Evolutionary conservation across 805 yeast species (phyloP).

Genomic region (Yarrowia divulgata): DNA sequence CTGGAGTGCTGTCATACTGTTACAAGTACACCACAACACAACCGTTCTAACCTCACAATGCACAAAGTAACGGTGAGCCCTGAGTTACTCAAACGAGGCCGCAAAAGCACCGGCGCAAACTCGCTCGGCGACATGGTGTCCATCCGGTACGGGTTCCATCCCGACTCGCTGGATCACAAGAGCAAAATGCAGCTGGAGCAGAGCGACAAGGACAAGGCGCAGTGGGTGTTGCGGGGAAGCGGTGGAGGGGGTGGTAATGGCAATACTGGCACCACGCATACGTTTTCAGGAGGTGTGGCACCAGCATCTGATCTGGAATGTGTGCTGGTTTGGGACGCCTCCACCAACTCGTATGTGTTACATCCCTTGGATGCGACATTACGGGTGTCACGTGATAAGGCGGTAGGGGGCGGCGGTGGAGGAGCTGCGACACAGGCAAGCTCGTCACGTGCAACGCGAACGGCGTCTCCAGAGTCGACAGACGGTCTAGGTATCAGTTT

Average conservation of each 20-base stretch:
- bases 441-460: background rate
- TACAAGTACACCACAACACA: background rate
- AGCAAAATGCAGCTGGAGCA: conserved; percentile 35
- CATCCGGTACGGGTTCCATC: conserved; percentile 31
- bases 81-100: conserved; percentile 16
- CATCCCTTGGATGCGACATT: conserved; percentile 16
- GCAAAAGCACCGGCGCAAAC: conserved; percentile 3
- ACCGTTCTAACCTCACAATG: background rate
- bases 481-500: conserved; percentile 21
- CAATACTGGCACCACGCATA: background rate
- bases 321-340: conserved; percentile 36
- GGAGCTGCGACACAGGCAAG: background rate
- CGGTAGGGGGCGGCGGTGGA: background rate
- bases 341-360: conserved; percentile 7
- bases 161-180: conserved; percentile 35
- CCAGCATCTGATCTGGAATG: conserved; percentile 16
- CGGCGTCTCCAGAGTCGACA: conserved; percentile 23
- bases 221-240: conserved; percentile 15
- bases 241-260: too few species aligned
- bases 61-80: conserved; percentile 37
- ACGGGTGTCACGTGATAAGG: conserved; percentile 21
- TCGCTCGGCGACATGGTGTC: conserved; percentile 29
- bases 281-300: conserved; percentile 6
- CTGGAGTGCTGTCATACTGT: background rate
- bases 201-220: conserved; percentile 19